phyloP scores from a whole-genome alignment of 73 alveolate species.

The Paramecium primaurelia region DNA sequence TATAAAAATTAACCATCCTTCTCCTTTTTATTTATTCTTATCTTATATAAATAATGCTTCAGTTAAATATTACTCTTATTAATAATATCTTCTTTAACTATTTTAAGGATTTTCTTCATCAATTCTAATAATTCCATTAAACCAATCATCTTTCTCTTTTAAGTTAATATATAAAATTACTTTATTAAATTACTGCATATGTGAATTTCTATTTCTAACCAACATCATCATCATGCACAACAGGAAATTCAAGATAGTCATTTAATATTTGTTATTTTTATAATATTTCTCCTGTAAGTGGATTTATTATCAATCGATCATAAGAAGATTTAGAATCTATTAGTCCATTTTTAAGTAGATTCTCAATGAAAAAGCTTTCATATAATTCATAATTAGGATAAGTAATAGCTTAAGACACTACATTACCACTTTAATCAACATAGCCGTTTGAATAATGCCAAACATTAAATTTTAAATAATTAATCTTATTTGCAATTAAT shows the following conservation, averaged over 20 bases:
- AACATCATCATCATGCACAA: constrained; percentile 36
- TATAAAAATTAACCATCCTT: constrained; percentile 32
- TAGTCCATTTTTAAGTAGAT: background rate
- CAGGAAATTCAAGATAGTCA: background rate
- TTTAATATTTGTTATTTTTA: background rate
- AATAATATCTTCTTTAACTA: background rate
- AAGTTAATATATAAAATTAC: background rate
- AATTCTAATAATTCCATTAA: constrained; percentile 14
- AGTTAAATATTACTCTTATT: background rate
- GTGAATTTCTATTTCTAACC: background rate
- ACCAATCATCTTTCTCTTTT: background rate
- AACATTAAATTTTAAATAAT: background rate
- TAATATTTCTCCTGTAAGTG: background rate
- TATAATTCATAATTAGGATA: background rate
- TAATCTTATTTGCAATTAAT: background rate
- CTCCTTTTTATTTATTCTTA: constrained; percentile 14
- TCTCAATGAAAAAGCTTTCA: background rate
- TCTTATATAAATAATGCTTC: constrained; percentile 10
- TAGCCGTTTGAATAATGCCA: constrained; percentile 46
- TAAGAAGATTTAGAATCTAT: background rate
- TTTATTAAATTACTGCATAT: background rate
- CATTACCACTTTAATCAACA: constrained; percentile 27
- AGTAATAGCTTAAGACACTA: background rate
- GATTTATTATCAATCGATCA: background rate
- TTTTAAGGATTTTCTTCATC: background rate